Percentiles rank a stretch among this genome's conserved stretches.
Conservation (phyloP, 495 filamentous ascomycete genomes). For the Neurospora discreta region DNA sequence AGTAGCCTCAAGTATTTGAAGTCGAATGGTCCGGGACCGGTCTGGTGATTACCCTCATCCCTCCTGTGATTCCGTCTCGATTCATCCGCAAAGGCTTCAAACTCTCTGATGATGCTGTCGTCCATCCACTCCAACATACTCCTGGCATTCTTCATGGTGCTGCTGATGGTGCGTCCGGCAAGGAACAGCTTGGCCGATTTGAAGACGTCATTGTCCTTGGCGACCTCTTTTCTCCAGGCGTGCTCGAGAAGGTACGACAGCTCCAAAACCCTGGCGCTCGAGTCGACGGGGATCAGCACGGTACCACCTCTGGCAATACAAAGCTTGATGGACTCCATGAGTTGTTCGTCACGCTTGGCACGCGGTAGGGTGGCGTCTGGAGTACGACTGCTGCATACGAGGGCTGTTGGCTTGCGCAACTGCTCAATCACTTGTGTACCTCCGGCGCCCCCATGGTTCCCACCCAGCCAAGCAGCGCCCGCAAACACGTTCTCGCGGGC, state of each 20-base stretch:
- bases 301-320: constrained; percentile 71
- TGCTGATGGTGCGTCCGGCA: constrained; percentile 66
- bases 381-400: constrained; percentile 82
- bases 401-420: constrained; percentile 79
- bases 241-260: constrained; percentile 86
- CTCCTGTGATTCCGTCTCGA: constrained; percentile 34
- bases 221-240: constrained; percentile 60
- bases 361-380: constrained; percentile 57
- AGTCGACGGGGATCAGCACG: constrained; percentile 92
- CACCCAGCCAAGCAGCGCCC: constrained; percentile 86
- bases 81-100: constrained; percentile 61
- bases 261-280: constrained; percentile 87
- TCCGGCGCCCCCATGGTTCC: constrained; percentile 50
- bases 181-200: constrained; percentile 65
- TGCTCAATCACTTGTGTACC: constrained; percentile 89
- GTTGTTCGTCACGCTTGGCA: constrained; percentile 71
- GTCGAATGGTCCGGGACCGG: constrained; percentile 67
- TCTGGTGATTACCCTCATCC: constrained; percentile 24
- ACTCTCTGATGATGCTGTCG: constrained; percentile 79
- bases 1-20: constrained; percentile 78
- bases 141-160: constrained; percentile 75
- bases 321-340: constrained; percentile 72
- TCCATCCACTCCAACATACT: constrained; percentile 99
- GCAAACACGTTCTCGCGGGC: constrained; percentile 84
- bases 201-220: constrained; percentile 51